A percentile compares a stretch with the other conserved stretches of the same genome.
These are phyloP conservation scores for Elasticomyces elasticus DNA, from an alignment of 495 filamentous ascomycete species.

Conservation along the genomic window DNA sequence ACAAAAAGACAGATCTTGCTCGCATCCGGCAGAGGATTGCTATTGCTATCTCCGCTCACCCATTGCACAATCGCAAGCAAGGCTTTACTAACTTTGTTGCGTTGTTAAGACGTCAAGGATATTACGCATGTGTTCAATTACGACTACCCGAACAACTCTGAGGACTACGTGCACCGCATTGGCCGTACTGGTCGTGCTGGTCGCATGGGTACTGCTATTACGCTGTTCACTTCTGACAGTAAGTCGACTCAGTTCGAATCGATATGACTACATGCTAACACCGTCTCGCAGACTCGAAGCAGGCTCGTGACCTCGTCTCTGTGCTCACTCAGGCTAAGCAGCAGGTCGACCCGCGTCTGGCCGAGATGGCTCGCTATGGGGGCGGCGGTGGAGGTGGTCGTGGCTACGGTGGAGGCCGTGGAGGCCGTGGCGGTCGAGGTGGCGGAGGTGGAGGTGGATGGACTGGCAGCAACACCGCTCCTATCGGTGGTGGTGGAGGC, in stretches of 20 bases:
- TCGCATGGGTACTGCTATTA: constrained; percentile 39
- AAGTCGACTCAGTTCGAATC: constrained; percentile 35
- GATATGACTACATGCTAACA: neutral
- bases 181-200: constrained; percentile 40
- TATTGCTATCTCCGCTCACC: constrained; percentile 34
- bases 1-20: constrained; percentile 59
- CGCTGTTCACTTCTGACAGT: constrained; percentile 82
- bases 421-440: constrained; percentile 49
- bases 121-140: constrained; percentile 99
- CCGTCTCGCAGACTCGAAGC: constrained; percentile 65
- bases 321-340: constrained; percentile 96
- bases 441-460: constrained; percentile 28
- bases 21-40: constrained; percentile 45
- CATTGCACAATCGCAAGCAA: neutral
- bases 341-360: constrained; percentile 89
- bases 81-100: constrained; percentile 64
- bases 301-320: constrained; percentile 86
- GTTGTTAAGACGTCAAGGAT: constrained; percentile 94
- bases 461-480: constrained; percentile 30
- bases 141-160: constrained; percentile 99
- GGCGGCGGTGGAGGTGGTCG: constrained; percentile 55
- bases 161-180: constrained; percentile 42
- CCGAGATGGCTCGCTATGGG: constrained; percentile 89
- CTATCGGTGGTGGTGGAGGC: constrained; percentile 29
- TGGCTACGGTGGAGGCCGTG: constrained; percentile 47